Evolutionary conservation across 1,284 basidiomycete genomes (phyloP).

Genomic region (Cutaneotrichosporon spelunceum): DNA sequence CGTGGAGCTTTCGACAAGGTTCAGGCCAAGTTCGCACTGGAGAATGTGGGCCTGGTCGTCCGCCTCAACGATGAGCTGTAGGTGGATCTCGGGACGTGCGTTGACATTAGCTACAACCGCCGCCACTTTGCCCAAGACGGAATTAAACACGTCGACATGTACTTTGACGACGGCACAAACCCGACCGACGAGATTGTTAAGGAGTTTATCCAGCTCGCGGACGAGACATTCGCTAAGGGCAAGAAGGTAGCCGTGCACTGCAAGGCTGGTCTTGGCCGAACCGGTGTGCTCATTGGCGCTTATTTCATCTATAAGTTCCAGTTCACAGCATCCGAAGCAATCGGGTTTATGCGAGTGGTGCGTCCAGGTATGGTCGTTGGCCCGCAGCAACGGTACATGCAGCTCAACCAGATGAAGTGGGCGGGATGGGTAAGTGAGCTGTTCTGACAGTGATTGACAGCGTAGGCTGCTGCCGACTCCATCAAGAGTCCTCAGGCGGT

Average conservation of each 20-base stretch:
- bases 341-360: conserved; percentile 97
- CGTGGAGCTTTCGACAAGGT: conserved; percentile 79
- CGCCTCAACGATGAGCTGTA: conserved; percentile 84
- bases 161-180: conserved; percentile 84
- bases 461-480: conserved; percentile 50
- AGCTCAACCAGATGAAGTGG: conserved; percentile 92
- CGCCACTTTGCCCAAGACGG: conserved; percentile 77
- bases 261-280: conserved; percentile 50
- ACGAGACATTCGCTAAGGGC: conserved; percentile 71
- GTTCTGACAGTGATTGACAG: conserved; percentile 52
- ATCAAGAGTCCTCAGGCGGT: conserved; percentile 58
- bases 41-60: conserved; percentile 85
- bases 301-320: conserved; percentile 99
- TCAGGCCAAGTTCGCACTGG: conserved; percentile 83
- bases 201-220: conserved; percentile 80
- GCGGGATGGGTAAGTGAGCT: conserved; percentile 81
- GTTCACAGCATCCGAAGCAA: conserved; percentile 97
- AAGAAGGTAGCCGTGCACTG: conserved; percentile 80
- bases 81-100: conserved; percentile 12
- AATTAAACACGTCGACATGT: conserved; percentile 77
- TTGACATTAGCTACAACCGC: conserved; percentile 65
- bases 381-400: conserved; percentile 80
- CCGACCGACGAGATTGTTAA: conserved; percentile 91
- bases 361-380: conserved; percentile 90
- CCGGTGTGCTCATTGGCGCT: conserved; percentile 89